phyloP scores from a whole-genome alignment of 2,329 filamentous ascomycete species.

The Penicillium sp. region DNA sequence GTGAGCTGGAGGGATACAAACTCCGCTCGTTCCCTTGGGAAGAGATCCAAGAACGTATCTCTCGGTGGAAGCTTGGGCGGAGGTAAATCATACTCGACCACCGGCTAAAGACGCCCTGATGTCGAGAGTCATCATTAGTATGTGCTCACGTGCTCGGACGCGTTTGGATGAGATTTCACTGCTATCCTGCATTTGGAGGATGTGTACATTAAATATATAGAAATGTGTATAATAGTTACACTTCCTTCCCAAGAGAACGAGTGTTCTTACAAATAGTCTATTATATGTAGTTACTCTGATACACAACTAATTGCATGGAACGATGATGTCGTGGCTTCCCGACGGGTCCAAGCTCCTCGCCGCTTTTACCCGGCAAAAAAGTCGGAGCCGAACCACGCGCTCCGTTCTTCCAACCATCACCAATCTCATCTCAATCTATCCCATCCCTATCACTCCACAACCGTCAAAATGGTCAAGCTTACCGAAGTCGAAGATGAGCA shows the following conservation, averaged over 20 bases:
- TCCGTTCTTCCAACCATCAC: constrained; percentile 25
- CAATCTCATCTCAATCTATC: constrained; percentile 6
- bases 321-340: constrained; percentile 11
- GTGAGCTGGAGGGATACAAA: constrained; percentile 65
- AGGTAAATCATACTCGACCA: constrained; percentile 36
- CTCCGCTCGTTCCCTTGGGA: constrained; percentile 72
- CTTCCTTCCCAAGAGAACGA: neutral
- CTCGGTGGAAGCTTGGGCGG: constrained; percentile 74
- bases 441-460: constrained; percentile 3
- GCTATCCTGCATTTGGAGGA: constrained; percentile 3
- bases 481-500: constrained; percentile 96
- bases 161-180: neutral
- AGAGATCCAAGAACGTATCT: constrained; percentile 82
- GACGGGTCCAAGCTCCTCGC: constrained; percentile 30
- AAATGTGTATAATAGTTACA: constrained; percentile 16
- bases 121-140: neutral
- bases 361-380: constrained; percentile 40
- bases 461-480: constrained; percentile 77
- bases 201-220: constrained; percentile 16
- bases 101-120: neutral
- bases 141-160: constrained; percentile 1
- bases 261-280: too few species aligned
- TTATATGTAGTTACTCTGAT: neutral
- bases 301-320: neutral
- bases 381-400: constrained; percentile 31